Base-by-base conservation (phyloP, 192 early-diverging fungal species). In the Coemansia sp. region DNA sequence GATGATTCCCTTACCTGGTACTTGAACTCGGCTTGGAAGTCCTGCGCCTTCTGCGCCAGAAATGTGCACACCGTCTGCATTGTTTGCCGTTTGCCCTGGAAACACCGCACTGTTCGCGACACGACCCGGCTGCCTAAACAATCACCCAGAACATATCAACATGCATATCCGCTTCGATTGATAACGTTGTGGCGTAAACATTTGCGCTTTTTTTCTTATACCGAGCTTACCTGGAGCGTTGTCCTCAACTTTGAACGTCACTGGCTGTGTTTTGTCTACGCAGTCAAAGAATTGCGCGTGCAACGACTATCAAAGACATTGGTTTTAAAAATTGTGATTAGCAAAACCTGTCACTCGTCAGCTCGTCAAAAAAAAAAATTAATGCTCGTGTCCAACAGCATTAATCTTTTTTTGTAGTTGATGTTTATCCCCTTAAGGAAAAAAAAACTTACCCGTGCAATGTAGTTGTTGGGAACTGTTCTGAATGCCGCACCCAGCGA, bases 61-160 rank as follows among this genome's bases (percentile, higher is more conserved):
- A 67, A 67, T 38, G 40, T 67, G 25, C 65, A 67, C 45, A 60
- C 49, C 33, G 58, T 60, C 27, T 67, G 65, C 65, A 60, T 67
- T 9, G 59, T 58, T n/a, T 54, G 58, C 23, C 31, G 23, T 12
- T 30, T 16, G 25, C 42, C 44, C 54, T 67, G 65, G 40, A 42
- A 56, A 6, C 58, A 30, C 22, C 33, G 44, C 22, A 67, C 58
- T 11, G 54, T 56, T 0, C 65, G 42, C 11, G 65, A 60, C 33
- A 46, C 31, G 21, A 60, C 27, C 25, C 57, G 52, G 32, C 59
- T 27, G 6, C 38, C 59, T 50, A 52, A 4, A 38, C 35, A 38
- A 38, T 14, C 35, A 38, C 11, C 35, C 35, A n/a, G 12, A 38
- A 38, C 9, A 32, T 32, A 27, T 49, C 23, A 49, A 22, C 47